These are phyloP conservation scores for Grammothele lineata DNA, from an alignment of 768 basidiomycete species.

Conservation along the genomic window DNA sequence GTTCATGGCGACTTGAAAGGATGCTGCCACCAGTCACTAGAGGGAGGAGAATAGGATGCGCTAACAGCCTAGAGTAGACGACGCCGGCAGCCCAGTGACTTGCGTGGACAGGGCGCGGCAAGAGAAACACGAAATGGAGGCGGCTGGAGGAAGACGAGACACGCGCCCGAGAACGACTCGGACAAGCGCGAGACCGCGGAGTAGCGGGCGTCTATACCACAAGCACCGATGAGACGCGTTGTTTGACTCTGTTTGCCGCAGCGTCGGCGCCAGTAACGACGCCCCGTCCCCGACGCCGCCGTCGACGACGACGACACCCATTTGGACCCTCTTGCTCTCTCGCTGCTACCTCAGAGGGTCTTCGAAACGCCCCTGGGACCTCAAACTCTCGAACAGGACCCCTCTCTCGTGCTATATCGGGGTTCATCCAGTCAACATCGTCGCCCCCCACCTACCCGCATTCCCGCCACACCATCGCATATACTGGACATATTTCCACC, in stretches of 20 bases:
- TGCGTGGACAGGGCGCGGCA: neutral
- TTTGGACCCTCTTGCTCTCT: neutral
- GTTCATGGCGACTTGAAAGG: conserved; percentile 8
- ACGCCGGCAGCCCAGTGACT: neutral
- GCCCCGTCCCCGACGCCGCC: conserved; percentile 15
- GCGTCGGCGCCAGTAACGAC: conserved; percentile 12
- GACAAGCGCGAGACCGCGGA: neutral
- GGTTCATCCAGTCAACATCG: neutral
- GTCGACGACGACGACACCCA: conserved; percentile 12
- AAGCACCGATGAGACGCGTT: conserved; percentile 11
- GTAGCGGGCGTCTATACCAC: neutral
- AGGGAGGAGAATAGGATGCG: neutral
- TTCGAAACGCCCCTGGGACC: too few species aligned
- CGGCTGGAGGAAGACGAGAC: too few species aligned
- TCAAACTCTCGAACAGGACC: neutral
- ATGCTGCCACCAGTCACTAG: neutral
- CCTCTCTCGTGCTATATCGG: neutral
- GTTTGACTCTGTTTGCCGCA: conserved; percentile 11
- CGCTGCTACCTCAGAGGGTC: too few species aligned
- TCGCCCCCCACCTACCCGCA: too few species aligned
- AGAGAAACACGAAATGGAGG: too few species aligned
- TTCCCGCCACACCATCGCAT: too few species aligned
- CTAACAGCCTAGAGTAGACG: neutral
- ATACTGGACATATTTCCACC: too few species aligned
- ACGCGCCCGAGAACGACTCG: too few species aligned